phyloP scores from a whole-genome alignment of 345 rosid genomes.

The Capsella bursapastoris region DNA sequence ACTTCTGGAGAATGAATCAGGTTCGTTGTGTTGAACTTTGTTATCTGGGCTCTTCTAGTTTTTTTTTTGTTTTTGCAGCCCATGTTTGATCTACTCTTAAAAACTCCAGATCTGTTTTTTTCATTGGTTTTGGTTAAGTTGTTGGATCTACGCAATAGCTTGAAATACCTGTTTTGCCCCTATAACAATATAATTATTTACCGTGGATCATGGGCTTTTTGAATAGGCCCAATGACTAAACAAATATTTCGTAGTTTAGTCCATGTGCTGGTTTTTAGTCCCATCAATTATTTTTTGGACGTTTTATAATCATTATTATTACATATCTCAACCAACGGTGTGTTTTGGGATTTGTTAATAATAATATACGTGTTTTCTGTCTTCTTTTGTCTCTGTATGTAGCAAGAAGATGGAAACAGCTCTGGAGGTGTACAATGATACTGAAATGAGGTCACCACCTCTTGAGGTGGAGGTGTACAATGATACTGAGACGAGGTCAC shows the following conservation, averaged over 20 bases:
- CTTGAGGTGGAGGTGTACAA: constrained; percentile 38
- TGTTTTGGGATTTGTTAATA: not conserved
- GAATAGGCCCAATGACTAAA: constrained; percentile 26
- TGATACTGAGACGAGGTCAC: constrained; percentile 27
- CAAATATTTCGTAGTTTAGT: not conserved
- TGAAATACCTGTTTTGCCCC: constrained; percentile 26
- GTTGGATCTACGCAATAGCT: constrained; percentile 8
- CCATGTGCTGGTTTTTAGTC: not conserved
- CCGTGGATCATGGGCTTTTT: constrained; percentile 16
- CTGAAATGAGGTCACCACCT: constrained; percentile 30
- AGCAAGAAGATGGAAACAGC: constrained; percentile 35
- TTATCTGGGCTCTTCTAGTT: constrained; percentile 37
- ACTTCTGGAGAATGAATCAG: not conserved
- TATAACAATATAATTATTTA: not conserved
- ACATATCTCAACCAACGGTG: not conserved
- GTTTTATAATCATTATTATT: not conserved
- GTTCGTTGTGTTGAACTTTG: not conserved
- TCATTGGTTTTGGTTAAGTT: not conserved
- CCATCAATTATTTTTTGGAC: not conserved
- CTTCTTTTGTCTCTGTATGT: not conserved
- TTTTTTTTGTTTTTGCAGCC: constrained; percentile 26
- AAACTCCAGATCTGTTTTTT: constrained; percentile 30
- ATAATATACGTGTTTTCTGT: not conserved
- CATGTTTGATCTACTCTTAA: constrained; percentile 35
- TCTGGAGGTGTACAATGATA: constrained; percentile 32